Conservation (phyloP, 768 basidiomycete genomes). For the Tulasnella sp. region DNA sequence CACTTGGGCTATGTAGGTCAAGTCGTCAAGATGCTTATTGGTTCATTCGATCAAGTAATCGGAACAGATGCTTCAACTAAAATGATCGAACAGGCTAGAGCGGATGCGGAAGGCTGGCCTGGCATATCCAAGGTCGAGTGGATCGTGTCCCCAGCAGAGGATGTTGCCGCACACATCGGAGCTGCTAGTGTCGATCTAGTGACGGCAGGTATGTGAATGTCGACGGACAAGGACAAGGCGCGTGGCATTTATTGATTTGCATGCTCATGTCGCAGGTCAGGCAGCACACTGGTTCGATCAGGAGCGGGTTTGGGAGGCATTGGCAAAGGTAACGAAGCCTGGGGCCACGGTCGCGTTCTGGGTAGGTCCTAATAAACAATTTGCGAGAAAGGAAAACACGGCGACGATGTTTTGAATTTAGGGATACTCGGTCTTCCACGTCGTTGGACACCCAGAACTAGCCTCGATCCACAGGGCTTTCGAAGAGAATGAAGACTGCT, state of each 20-base stretch:
- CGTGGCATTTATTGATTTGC: neutral
- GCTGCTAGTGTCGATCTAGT: conserved; percentile 24
- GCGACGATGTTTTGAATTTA: too few relatives aligned
- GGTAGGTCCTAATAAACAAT: too few relatives aligned
- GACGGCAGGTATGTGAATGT: conserved; percentile 21
- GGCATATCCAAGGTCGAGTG: neutral
- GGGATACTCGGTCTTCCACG: conserved; percentile 54
- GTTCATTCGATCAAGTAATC: conserved; percentile 8
- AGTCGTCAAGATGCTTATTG: neutral
- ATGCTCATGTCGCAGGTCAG: conserved; percentile 19
- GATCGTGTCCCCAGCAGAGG: conserved; percentile 19
- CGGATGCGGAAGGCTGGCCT: neutral
- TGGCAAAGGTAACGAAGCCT: conserved; percentile 21
- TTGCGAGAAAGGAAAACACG: too few relatives aligned
- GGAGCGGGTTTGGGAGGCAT: conserved; percentile 22
- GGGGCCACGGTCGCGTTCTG: conserved; percentile 26
- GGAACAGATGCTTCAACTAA: conserved; percentile 15
- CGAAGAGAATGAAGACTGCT: conserved; percentile 6
- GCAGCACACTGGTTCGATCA: conserved; percentile 28
- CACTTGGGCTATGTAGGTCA: conserved; percentile 3
- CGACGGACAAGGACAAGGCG: neutral
- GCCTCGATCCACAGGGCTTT: conserved; percentile 49
- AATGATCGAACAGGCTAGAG: conserved; percentile 18
- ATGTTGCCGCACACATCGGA: conserved; percentile 18
- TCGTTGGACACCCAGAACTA: conserved; percentile 45